Evolutionary conservation across 2,329 filamentous ascomycete species (phyloP).

Genomic region (Metarhizium brunneum): DNA sequence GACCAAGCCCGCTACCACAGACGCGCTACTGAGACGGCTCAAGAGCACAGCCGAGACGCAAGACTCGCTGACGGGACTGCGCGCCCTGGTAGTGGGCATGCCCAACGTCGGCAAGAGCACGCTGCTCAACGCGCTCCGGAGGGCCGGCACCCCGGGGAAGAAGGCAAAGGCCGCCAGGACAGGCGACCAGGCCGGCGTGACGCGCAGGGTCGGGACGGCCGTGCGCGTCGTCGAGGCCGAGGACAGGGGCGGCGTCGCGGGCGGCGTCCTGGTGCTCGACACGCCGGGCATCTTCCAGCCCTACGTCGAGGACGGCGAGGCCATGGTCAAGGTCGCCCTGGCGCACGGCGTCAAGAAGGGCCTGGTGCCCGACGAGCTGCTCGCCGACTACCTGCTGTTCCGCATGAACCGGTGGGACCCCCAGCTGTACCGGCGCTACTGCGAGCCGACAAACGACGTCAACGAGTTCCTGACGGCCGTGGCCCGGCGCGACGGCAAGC

Average conservation of each 20-base stretch:
- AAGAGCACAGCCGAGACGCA: slow-evolving; percentile 20
- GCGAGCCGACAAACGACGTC: slow-evolving; percentile 76
- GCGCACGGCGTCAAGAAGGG: slow-evolving; percentile 87
- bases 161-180: slow-evolving; percentile 64
- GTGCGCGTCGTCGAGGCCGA: slow-evolving; percentile 59
- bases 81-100: slow-evolving; percentile 89
- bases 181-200: slow-evolving; percentile 82
- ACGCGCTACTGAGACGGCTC: slow-evolving; percentile 28
- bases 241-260: slow-evolving; percentile 35
- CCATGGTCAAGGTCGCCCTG: slow-evolving; percentile 91
- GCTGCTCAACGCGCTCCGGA: slow-evolving; percentile 78
- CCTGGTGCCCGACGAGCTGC: slow-evolving; percentile 63
- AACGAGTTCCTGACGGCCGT: slow-evolving; percentile 60
- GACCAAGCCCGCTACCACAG: slow-evolving; percentile 22
- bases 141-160: slow-evolving; percentile 43
- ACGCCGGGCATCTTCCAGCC: slow-evolving; percentile 94
- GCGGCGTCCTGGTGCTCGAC: slow-evolving; percentile 76
- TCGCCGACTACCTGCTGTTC: slow-evolving; percentile 87
- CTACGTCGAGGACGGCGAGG: slow-evolving; percentile 73
- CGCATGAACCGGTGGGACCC: slow-evolving; percentile 65
- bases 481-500: slow-evolving; percentile 64
- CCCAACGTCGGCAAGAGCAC: slow-evolving; percentile 96
- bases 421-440: slow-evolving; percentile 51
- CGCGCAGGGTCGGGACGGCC: slow-evolving; percentile 70
- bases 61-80: slow-evolving; percentile 66